Percentiles rank a stretch among this genome's conserved stretches.
phyloP scores from a whole-genome alignment of 345 rosid species.

The Eucalyptus erythrocorys region DNA sequence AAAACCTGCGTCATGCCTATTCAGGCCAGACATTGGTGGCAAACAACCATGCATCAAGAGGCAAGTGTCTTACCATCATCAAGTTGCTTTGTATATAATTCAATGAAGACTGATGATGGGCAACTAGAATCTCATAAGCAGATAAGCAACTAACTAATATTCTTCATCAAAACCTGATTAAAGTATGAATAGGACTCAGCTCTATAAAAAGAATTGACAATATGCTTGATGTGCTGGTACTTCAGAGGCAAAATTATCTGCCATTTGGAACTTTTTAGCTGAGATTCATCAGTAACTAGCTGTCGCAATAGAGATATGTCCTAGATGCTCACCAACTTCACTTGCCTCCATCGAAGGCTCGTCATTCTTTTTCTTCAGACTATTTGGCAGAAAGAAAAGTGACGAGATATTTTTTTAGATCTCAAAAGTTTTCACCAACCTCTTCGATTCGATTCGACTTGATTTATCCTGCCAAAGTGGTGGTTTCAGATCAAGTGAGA shows the following conservation, averaged over 20 bases:
- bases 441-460: background rate
- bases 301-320: background rate
- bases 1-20: too few species aligned
- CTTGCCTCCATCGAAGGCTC: background rate
- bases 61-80: conserved; percentile 97
- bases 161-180: conserved; percentile 65
- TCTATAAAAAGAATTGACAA: too few species aligned
- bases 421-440: background rate
- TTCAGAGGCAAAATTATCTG: too few species aligned
- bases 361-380: background rate
- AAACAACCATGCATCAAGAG: background rate
- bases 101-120: background rate
- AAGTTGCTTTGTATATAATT: conserved; percentile 56
- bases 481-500: too few species aligned
- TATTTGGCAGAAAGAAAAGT: background rate
- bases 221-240: background rate
- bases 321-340: background rate
- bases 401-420: background rate
- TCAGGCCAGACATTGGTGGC: background rate
- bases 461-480: background rate
- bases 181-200: conserved; percentile 94
- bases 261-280: background rate
- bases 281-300: background rate
- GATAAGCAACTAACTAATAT: background rate
- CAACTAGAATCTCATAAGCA: background rate